A percentile compares a stretch with the other conserved stretches of the same genome.
These are phyloP conservation scores for Neotropicomus parvogracilis DNA, from an alignment of 1,284 basidiomycete species.

Conservation along the genomic window DNA sequence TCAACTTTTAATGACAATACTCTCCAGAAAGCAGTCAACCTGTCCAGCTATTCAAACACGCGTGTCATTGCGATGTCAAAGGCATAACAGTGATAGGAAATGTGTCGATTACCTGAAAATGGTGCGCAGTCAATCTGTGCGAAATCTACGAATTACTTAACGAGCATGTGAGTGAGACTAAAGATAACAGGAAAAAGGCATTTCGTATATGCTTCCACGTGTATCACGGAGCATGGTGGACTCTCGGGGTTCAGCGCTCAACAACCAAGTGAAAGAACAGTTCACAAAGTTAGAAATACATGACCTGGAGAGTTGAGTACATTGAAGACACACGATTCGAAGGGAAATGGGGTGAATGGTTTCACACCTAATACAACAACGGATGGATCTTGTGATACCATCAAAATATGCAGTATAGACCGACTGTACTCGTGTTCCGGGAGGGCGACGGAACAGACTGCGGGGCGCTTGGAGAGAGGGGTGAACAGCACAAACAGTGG, in stretches of 20 bases:
- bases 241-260: neutral
- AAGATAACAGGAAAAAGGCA: neutral
- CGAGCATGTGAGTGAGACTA: neutral
- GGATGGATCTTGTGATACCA: slow-evolving; percentile 1
- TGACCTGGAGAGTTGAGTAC: too few species aligned
- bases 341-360: neutral
- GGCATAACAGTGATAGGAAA: neutral
- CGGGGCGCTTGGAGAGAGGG: slow-evolving; percentile 14
- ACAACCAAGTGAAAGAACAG: slow-evolving; percentile 2
- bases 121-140: neutral
- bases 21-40: slow-evolving; percentile 50
- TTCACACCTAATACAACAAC: slow-evolving; percentile 7
- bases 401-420: slow-evolving; percentile 1
- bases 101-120: neutral
- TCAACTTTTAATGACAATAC: too few species aligned
- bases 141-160: neutral
- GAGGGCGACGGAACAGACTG: neutral
- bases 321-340: neutral
- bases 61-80: neutral
- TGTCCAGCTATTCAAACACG: slow-evolving; percentile 36
- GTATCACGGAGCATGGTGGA: neutral
- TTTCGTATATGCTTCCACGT: neutral
- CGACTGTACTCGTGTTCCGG: neutral
- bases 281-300: neutral
- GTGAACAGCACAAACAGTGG: slow-evolving; percentile 17